These are phyloP conservation scores for Rhodamnia argentea DNA, from an alignment of 345 rosid species.

Conservation along the genomic window DNA sequence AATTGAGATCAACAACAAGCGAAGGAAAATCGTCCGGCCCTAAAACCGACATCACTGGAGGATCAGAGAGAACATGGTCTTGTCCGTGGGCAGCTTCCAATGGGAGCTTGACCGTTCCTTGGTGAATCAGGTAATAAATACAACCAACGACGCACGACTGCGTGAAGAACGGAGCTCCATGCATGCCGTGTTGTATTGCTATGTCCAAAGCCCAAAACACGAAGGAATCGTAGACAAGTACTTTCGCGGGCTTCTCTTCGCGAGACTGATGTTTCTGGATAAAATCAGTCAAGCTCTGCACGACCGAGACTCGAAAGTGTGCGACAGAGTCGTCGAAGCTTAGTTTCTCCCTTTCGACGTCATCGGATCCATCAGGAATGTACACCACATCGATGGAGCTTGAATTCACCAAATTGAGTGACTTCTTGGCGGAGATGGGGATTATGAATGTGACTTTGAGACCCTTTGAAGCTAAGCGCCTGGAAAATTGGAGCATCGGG, in stretches of 20 bases:
- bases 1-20: constrained; percentile 10
- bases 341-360: not conserved
- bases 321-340: not conserved
- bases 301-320: constrained; percentile 7
- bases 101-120: constrained; percentile 16
- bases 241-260: constrained; percentile 11
- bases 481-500: constrained; percentile 51
- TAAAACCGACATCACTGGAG: constrained; percentile 21
- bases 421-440: constrained; percentile 11
- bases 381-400: constrained; percentile 10
- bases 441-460: constrained; percentile 24
- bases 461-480: constrained; percentile 42
- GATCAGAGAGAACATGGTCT: not conserved
- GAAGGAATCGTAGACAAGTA: constrained; percentile 34
- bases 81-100: not conserved
- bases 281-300: constrained; percentile 14
- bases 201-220: constrained; percentile 34
- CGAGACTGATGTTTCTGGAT: constrained; percentile 11
- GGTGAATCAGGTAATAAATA: constrained; percentile 3
- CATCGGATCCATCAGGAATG: constrained; percentile 14
- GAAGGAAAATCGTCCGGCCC: constrained; percentile 31
- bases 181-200: constrained; percentile 4
- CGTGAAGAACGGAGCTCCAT: constrained; percentile 19
- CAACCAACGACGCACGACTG: constrained; percentile 13
- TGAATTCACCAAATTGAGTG: constrained; percentile 16